Evolutionary conservation across 202 grass and related monocot species (phyloP).

Genomic region (Setaria italica): DNA sequence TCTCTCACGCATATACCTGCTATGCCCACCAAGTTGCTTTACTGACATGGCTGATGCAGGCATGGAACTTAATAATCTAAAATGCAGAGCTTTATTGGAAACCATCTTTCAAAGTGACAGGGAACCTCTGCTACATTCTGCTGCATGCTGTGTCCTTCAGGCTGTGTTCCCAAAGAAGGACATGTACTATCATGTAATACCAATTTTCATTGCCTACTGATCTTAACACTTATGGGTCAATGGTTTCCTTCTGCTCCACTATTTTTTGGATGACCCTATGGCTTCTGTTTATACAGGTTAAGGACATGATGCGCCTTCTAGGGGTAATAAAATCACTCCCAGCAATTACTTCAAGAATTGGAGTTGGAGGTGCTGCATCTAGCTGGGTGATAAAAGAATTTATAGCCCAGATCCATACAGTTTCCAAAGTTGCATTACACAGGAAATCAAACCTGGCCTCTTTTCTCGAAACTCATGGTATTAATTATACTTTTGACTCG

Average conservation of each 20-base stretch:
- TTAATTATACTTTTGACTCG: constrained; percentile 37
- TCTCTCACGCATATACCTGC: constrained; percentile 77
- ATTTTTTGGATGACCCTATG: constrained; percentile 16
- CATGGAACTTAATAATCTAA: constrained; percentile 65
- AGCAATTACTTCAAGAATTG: constrained; percentile 86
- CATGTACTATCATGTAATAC: constrained; percentile 86
- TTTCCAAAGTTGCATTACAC: constrained; percentile 83
- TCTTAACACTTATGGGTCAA: constrained; percentile 13
- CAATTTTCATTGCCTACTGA: constrained; percentile 36
- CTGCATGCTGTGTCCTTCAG: constrained; percentile 84
- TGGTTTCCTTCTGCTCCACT: constrained; percentile 7
- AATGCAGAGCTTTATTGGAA: constrained; percentile 81
- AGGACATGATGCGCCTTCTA: constrained; percentile 86
- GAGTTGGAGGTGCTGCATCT: constrained; percentile 90
- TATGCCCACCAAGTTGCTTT: constrained; percentile 57
- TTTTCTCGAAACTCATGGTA: constrained; percentile 93
- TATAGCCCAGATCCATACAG: constrained; percentile 86
- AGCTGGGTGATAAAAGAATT: constrained; percentile 97
- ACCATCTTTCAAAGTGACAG: constrained; percentile 94
- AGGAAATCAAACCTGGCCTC: constrained; percentile 80
- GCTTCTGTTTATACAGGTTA: constrained; percentile 67
- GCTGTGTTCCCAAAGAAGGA: constrained; percentile 93
- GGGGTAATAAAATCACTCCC: constrained; percentile 91
- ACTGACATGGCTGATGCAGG: constrained; percentile 58
- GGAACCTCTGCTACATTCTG: constrained; percentile 80